Evolutionary conservation across 148 eudicot species (phyloP).

Genomic region (Oxyria digyna): DNA sequence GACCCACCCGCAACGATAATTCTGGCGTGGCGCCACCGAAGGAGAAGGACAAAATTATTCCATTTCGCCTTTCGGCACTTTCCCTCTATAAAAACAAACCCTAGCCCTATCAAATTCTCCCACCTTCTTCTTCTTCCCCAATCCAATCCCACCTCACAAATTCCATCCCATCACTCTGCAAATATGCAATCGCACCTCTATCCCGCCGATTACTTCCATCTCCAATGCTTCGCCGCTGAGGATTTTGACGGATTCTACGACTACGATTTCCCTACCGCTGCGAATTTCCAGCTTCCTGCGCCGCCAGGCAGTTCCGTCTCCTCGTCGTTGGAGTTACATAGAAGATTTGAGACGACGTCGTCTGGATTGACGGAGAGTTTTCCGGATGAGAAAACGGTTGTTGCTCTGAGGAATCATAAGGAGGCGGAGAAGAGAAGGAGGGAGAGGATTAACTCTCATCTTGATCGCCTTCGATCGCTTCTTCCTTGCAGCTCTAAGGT

Average conservation of each 20-base stretch:
- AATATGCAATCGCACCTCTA: background rate
- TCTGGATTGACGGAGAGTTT: background rate
- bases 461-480: constrained; percentile 49
- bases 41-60: constrained; percentile 2
- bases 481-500: constrained; percentile 71
- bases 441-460: constrained; percentile 67
- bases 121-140: background rate
- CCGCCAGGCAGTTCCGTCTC: too few relatives aligned
- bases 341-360: background rate
- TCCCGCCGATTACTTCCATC: background rate
- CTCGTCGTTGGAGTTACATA: background rate
- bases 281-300: background rate
- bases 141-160: background rate
- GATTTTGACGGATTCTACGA: background rate
- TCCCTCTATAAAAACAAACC: constrained; percentile 2
- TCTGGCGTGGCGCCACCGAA: background rate
- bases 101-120: background rate
- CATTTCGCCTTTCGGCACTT: background rate
- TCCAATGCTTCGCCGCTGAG: background rate
- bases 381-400: constrained; percentile 17
- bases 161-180: background rate
- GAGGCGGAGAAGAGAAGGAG: constrained; percentile 72
- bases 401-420: constrained; percentile 48
- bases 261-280: background rate
- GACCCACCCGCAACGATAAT: constrained; percentile 5